Percentiles rank a stretch among this genome's conserved stretches.
Evolutionary conservation across 2,329 filamentous ascomycete genomes (phyloP).

Genomic region (Gaeumannomyces sp.): DNA sequence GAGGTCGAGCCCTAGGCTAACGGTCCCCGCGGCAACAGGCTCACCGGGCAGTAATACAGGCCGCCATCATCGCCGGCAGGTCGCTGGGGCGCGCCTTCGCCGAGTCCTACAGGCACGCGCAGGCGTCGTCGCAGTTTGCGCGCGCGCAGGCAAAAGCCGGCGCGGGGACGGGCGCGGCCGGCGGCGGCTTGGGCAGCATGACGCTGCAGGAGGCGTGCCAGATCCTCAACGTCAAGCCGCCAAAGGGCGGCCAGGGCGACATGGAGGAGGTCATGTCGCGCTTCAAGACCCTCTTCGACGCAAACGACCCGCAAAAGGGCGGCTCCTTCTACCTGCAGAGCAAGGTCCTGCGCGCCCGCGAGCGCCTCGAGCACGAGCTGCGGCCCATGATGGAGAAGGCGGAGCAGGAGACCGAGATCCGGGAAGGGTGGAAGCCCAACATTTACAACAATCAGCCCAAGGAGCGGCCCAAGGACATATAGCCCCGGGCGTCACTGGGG

Average conservation of each 20-base stretch:
- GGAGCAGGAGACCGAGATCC: slow-evolving; percentile 68
- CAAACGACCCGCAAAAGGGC: slow-evolving; percentile 90
- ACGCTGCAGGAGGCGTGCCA: slow-evolving; percentile 95
- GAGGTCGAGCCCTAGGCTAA: not conserved
- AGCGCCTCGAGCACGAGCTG: slow-evolving; percentile 85
- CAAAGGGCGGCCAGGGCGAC: slow-evolving; percentile 64
- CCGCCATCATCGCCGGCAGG: slow-evolving; percentile 82
- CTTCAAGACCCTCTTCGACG: slow-evolving; percentile 92
- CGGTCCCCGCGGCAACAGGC: slow-evolving; percentile 52
- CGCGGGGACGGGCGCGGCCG: slow-evolving; percentile 38
- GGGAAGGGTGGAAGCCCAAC: slow-evolving; percentile 90
- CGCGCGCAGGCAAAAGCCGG: slow-evolving; percentile 60
- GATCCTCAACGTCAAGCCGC: slow-evolving; percentile 92
- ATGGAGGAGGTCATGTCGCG: slow-evolving; percentile 73
- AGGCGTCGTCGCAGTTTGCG: slow-evolving; percentile 77
- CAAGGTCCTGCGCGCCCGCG: slow-evolving; percentile 86
- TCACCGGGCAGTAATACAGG: slow-evolving; percentile 89
- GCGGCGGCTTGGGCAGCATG: slow-evolving; percentile 69
- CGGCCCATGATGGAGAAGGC: slow-evolving; percentile 64
- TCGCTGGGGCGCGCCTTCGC: slow-evolving; percentile 89
- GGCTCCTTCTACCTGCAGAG: slow-evolving; percentile 98
- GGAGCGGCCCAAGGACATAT: slow-evolving; percentile 4
- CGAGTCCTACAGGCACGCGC: slow-evolving; percentile 93
- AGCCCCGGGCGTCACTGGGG: not conserved
- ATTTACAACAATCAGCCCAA: slow-evolving; percentile 75